Evolutionary conservation across 352 stramenopile genomes (phyloP).

Genomic region (Pilasporangium apinafurcum): DNA sequence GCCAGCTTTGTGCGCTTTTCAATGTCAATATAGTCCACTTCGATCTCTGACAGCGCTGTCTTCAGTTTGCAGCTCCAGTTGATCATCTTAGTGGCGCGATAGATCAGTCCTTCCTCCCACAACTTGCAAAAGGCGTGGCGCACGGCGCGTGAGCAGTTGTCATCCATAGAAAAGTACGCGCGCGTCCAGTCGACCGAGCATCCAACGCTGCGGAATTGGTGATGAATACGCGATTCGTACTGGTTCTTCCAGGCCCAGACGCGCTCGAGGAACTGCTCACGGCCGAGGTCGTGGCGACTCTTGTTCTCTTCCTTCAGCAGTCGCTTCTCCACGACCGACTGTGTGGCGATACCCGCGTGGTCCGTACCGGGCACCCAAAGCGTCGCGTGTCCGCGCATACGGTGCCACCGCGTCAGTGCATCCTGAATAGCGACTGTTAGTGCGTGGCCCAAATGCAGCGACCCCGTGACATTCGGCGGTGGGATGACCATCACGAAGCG

Average conservation of each 20-base stretch:
- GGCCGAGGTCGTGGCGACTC: slow-evolving; percentile 83
- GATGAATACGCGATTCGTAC: slow-evolving; percentile 82
- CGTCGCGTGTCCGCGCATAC: slow-evolving; percentile 97
- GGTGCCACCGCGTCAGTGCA: slow-evolving; percentile 96
- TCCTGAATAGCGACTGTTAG: slow-evolving; percentile 98
- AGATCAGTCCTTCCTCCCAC: slow-evolving; percentile 94
- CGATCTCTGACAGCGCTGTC: slow-evolving; percentile 93
- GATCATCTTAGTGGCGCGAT: slow-evolving; percentile 96
- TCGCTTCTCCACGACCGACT: slow-evolving; percentile 89
- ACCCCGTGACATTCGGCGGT: slow-evolving; percentile 82
- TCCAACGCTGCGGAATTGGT: slow-evolving; percentile 89
- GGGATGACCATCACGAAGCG: slow-evolving; percentile 98
- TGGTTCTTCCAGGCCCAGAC: slow-evolving; percentile 97
- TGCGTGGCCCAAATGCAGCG: slow-evolving; percentile 97
- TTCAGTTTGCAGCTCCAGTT: slow-evolving; percentile 99
- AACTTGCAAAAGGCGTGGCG: slow-evolving; percentile 95
- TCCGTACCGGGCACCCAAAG: slow-evolving; percentile 97
- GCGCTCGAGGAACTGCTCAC: slow-evolving; percentile 92
- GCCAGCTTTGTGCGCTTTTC: slow-evolving; percentile 94
- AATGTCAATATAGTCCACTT: slow-evolving; percentile 99
- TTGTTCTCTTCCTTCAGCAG: slow-evolving; percentile 80
- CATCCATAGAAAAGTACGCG: slow-evolving; percentile 99
- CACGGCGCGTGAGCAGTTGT: slow-evolving; percentile 95
- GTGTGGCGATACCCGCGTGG: slow-evolving; percentile 99
- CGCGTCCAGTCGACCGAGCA: slow-evolving; percentile 96